Evolutionary conservation across 2,329 filamentous ascomycete genomes (phyloP).

Genomic region (Claviceps sp.): DNA sequence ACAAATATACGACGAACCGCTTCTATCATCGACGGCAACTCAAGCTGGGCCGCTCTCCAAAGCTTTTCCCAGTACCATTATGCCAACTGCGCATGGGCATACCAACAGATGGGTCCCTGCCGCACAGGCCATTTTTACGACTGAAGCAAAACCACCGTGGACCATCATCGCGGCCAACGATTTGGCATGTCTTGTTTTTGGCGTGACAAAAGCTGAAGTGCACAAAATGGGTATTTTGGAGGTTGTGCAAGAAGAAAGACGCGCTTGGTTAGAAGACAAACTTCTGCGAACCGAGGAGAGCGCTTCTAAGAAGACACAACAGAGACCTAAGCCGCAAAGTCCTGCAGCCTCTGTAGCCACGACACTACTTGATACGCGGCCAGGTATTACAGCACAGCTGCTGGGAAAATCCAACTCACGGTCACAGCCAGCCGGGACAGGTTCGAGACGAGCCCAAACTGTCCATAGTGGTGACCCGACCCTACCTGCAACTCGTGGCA

Average conservation of each 20-base stretch:
- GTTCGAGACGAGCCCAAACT: conserved; percentile 47
- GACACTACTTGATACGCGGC: conserved; percentile 51
- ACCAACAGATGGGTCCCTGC: conserved; percentile 82
- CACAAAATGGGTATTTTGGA: conserved; percentile 90
- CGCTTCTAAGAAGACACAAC: conserved; percentile 16
- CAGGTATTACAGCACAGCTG: conserved; percentile 69
- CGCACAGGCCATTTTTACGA: conserved; percentile 94
- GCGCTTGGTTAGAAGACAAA: conserved; percentile 82
- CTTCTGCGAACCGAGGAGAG: conserved; percentile 41
- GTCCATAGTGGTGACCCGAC: conserved; percentile 43
- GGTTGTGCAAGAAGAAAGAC: conserved; percentile 79
- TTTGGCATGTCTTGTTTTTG: conserved; percentile 91
- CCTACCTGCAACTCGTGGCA: conserved; percentile 38
- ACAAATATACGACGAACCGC: conserved; percentile 21
- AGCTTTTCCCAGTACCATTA: conserved; percentile 33
- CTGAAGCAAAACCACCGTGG: conserved; percentile 81
- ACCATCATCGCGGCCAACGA: conserved; percentile 96
- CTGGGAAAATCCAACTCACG: conserved; percentile 67
- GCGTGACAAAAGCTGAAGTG: conserved; percentile 93
- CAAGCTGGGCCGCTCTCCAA: conserved; percentile 27
- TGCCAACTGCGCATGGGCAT: conserved; percentile 65
- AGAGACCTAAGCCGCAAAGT: conserved; percentile 21
- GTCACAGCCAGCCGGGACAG: conserved; percentile 39
- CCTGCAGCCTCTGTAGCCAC: conserved; percentile 30
- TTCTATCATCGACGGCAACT: conserved; percentile 29